A percentile compares a stretch with the other conserved stretches of the same genome.
Conservation (phyloP, 2,329 filamentous ascomycete species). For the Epichloe uncinata region DNA sequence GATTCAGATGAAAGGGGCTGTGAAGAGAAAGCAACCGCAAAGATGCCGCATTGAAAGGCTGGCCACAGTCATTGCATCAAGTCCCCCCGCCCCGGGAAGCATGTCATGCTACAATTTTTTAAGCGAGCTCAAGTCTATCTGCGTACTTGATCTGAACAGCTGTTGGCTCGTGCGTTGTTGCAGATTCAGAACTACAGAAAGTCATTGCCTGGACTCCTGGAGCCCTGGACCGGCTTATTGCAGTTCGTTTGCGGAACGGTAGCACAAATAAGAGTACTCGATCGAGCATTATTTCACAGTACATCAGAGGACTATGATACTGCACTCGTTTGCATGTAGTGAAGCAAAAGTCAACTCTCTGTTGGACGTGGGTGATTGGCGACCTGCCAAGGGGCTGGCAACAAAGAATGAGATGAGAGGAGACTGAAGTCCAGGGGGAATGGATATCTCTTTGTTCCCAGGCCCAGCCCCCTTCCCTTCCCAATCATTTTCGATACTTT, state of each 20-base stretch:
- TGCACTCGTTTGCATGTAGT: too few species aligned
- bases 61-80: background rate
- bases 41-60: background rate
- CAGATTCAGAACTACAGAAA: background rate
- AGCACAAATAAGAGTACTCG: background rate
- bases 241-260: background rate
- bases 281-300: background rate
- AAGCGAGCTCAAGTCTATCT: background rate
- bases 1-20: background rate
- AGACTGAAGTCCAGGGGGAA: too few species aligned
- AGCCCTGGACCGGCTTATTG: background rate
- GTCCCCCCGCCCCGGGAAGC: too few species aligned
- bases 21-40: background rate
- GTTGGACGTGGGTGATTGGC: too few species aligned
- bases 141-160: background rate
- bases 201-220: too few species aligned
- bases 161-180: constrained; percentile 1
- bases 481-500: too few species aligned
- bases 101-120: background rate
- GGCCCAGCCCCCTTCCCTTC: too few species aligned
- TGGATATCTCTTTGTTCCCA: too few species aligned
- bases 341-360: too few species aligned
- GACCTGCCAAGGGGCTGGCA: too few species aligned
- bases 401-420: too few species aligned
- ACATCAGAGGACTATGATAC: too few species aligned